Evolutionary conservation across 371 early-diverging fungal genomes (phyloP).

Genomic region (Zopfochytrium polystomum): DNA sequence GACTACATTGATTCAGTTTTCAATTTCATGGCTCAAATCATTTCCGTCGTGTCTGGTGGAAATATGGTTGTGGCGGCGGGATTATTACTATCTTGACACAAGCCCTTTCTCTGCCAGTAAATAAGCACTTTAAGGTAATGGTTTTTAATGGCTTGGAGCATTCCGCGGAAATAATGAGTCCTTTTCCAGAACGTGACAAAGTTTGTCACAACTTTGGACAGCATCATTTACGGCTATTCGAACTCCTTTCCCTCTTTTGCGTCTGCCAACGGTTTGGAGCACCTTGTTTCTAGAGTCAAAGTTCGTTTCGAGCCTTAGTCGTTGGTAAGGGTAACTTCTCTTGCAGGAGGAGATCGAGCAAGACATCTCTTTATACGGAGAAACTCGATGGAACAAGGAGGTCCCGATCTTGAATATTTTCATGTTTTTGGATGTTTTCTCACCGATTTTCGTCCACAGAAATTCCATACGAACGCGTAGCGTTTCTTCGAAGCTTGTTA

Average conservation of each 20-base stretch:
- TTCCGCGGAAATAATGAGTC: constrained; percentile 33
- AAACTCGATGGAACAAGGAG: too few species aligned
- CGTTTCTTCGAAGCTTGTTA: constrained; percentile 79
- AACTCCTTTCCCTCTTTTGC: constrained; percentile 78
- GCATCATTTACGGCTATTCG: constrained; percentile 70
- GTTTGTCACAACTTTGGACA: constrained; percentile 73
- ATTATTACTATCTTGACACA: constrained; percentile 71
- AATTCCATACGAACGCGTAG: constrained; percentile 23
- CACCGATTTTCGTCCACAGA: too few species aligned
- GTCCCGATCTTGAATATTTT: too few species aligned
- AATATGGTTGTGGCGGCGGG: constrained; percentile 90
- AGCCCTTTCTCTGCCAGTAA: constrained; percentile 54
- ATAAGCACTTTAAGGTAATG: constrained; percentile 56
- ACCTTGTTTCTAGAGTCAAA: constrained; percentile 72
- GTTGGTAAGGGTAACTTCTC: constrained; percentile 25
- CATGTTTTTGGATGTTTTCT: too few species aligned
- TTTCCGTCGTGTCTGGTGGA: constrained; percentile 77
- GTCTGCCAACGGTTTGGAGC: constrained; percentile 75
- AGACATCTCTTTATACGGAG: too few species aligned
- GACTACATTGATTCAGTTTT: constrained; percentile 85
- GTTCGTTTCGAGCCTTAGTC: too few species aligned
- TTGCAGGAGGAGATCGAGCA: not conserved
- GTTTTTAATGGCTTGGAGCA: not conserved
- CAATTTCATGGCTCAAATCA: constrained; percentile 68
- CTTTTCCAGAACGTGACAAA: constrained; percentile 56